phyloP scores from a whole-genome alignment of 768 basidiomycete species.

The Collybia sordida region DNA sequence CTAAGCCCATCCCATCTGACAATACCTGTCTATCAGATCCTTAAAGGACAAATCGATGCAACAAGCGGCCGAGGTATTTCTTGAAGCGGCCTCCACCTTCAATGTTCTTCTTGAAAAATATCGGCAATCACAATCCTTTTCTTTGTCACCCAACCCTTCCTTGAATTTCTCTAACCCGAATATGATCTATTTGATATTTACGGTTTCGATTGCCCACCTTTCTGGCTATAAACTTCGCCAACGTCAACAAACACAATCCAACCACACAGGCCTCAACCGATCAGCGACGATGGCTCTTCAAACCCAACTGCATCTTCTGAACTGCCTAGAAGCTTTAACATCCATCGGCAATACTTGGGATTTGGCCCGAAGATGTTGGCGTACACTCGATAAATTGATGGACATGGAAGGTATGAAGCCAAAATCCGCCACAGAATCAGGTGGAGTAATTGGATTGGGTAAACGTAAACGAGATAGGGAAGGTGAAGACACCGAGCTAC shows the following conservation, averaged over 20 bases:
- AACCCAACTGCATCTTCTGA: conserved; percentile 25
- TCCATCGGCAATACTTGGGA: conserved; percentile 26
- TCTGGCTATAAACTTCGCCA: conserved; percentile 14
- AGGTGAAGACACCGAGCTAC: not conserved
- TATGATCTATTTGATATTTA: conserved; percentile 21
- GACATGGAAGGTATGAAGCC: conserved; percentile 19
- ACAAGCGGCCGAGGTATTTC: conserved; percentile 16
- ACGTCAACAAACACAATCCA: conserved; percentile 1
- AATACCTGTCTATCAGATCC: conserved; percentile 8
- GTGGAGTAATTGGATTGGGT: conserved; percentile 3
- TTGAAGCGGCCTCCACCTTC: conserved; percentile 25
- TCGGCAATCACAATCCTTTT: conserved; percentile 7
- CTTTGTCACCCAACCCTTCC: not conserved
- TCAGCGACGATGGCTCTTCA: conserved; percentile 20
- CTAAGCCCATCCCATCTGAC: conserved; percentile 1
- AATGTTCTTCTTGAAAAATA: conserved; percentile 27
- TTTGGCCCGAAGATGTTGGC: conserved; percentile 23
- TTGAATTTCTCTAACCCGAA: conserved; percentile 17
- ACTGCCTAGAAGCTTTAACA: conserved; percentile 27
- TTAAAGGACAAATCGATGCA: conserved; percentile 12
- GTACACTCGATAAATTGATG: conserved; percentile 23
- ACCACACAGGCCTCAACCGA: not conserved
- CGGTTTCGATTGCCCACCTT: conserved; percentile 17
- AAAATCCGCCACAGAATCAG: not conserved
- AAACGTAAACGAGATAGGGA: conserved; percentile 19